Base-by-base conservation (phyloP, 192 early-diverging fungal species). In the Coemansia sp. region DNA sequence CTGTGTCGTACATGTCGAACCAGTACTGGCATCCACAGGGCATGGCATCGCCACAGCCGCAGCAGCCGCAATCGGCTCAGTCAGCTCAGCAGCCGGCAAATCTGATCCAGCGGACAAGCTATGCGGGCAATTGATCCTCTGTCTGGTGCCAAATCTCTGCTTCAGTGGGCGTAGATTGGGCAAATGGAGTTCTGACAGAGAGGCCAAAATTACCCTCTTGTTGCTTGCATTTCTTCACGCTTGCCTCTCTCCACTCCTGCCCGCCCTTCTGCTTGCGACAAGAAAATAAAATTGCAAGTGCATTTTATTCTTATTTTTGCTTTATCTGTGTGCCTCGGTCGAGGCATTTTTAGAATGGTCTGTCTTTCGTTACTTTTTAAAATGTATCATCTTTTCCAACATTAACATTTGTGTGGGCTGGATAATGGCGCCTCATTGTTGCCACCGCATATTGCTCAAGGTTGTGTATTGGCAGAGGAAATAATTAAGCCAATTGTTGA, bases 51-150 rank as follows among this genome's bases (percentile, higher is more conserved):
- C 75, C 75, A 7, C 74, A 71, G 61, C 60, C 40, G 12, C 60
- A 49, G 47, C 36, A 15, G 56, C 68, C 62, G 14, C 66, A 53
- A 40, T 52, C 61, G 21, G 67, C 62, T 61, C 66, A 53, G 52
- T 52, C 61, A 17, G 67, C 62, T 61, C 62, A 72, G 46, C 36
- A 62, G 34, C 40, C 66, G 17, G 34, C 66, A 0, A 49, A 52
- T 54, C 59, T 79, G 60, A 49, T 67, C 55, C 71, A 73, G 71
- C 67, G 77, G 44, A 60, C 77, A 19, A 64, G 71, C n/a, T 79
- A 79, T 59, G 56, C 71, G 11, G 57, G 59, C 37, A 57, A 60
- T 64, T 64, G 34, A 50, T 10, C 25, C 40, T 4, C 10, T 53
- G 22, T 20, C 47, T 48, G 47, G 25, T 26, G 25, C 25, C 25